phyloP scores from a whole-genome alignment of 2,329 filamentous ascomycete species.

The Paraconiothyrium brasiliense region DNA sequence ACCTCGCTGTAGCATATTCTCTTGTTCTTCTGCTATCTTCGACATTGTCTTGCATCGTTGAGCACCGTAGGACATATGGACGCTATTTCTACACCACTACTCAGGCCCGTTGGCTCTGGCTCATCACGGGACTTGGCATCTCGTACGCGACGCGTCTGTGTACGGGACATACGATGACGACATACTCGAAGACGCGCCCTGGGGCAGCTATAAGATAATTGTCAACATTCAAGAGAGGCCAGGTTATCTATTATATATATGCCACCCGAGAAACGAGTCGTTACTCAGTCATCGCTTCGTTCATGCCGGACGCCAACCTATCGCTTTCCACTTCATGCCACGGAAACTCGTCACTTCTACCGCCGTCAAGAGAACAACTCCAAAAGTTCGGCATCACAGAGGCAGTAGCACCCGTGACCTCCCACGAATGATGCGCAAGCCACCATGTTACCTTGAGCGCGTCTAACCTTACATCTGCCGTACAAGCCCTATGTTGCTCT shows the following conservation, averaged over 20 bases:
- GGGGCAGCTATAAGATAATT: background rate
- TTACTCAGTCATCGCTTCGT: background rate
- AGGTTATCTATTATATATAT: background rate
- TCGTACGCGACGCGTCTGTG: constrained; percentile 11
- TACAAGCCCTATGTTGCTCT: background rate
- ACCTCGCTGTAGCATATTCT: background rate
- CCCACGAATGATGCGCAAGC: background rate
- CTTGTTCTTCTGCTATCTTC: background rate
- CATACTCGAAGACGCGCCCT: constrained; percentile 1
- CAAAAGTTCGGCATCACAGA: no score
- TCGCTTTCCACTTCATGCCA: background rate
- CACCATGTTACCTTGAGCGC: background rate
- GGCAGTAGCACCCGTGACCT: background rate
- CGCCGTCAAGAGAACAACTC: background rate
- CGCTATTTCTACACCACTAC: background rate
- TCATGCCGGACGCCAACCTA: background rate
- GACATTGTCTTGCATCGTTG: background rate
- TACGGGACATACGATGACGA: constrained; percentile 7
- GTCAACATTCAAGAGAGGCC: background rate
- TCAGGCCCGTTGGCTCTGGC: background rate
- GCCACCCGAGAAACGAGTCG: background rate
- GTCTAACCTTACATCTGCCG: background rate
- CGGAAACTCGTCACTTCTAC: constrained; percentile 2
- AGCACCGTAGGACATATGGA: background rate
- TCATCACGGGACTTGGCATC: constrained; percentile 19